Base-by-base conservation (phyloP, 2,329 filamentous ascomycete species). In the Cladosporium sp. region DNA sequence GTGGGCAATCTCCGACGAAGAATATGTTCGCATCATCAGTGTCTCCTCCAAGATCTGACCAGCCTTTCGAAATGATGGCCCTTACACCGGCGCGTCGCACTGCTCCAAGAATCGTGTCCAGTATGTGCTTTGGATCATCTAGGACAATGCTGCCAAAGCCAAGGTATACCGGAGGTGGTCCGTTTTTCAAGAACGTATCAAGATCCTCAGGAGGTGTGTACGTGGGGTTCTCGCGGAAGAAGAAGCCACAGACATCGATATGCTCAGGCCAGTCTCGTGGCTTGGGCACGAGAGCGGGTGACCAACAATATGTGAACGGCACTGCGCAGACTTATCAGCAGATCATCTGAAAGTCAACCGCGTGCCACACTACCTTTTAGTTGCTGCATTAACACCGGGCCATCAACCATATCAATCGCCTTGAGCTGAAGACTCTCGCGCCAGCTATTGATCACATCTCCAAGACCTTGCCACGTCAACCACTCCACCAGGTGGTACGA, bases 281-380 rank as follows among this genome's bases (percentile, higher is more conserved):
- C 71, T 91, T 92, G 0, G 88, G 86, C 18, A 92, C 90, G 62
- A 93, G 79, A 1, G 89, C 85, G 0, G 90, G 89, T 0, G 91
- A 92, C 92, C 93, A 97, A 77, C 92, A 94, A 73, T 97, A 97
- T 0, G 93, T 96, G 71, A 91, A 31, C 0, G 93, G 92, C 6
- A 59, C 35, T 44, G 40, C 40, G 5, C 1, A 46, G 2, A 46
- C 0, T 5, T 1, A 2, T 46, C 5, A 46, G 40, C 40, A 21
- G n/a, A 8, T 10, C 3, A 8, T 18, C 14, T 11, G 82, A 7
- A 85, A 85, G 74, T 97, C 97, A 73, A 96, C 92, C 2, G 96
- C 82, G 77, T 96, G 92, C 37, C 92, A 92, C 7, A 96, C 8
- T 46, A 46, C 40, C 85, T 58, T 86, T 86, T 29, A 97, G 80